Evolutionary conservation across 179 eudicot genomes (phyloP).

Genomic region (Silene noctiflora): DNA sequence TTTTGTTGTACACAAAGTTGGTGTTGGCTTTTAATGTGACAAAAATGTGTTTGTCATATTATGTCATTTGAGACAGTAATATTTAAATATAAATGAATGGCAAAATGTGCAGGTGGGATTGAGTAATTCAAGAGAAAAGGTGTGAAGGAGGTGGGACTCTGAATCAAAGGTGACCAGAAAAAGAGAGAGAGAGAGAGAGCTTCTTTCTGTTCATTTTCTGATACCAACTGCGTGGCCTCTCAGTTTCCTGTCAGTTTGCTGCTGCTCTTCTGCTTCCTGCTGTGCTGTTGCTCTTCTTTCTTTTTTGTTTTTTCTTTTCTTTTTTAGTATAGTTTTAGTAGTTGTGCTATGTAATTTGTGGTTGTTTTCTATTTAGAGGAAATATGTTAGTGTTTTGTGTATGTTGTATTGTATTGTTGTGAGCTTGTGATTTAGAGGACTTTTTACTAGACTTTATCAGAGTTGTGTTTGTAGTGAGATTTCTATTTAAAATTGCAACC

Average conservation of each 20-base stretch:
- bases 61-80: background rate
- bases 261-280: background rate
- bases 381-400: too few species aligned
- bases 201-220: background rate
- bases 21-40: background rate
- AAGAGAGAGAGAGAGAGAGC: background rate
- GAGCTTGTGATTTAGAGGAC: too few species aligned
- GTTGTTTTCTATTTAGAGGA: too few species aligned
- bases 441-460: too few species aligned
- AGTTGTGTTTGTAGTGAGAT: too few species aligned
- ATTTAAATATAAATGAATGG: background rate
- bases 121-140: constrained; percentile 2
- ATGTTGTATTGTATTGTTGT: too few species aligned
- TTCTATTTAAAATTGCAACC: too few species aligned
- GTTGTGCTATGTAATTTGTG: too few species aligned
- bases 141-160: constrained; percentile 6
- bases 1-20: background rate
- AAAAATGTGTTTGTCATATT: background rate
- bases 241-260: background rate
- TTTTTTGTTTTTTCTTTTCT: too few species aligned
- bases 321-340: too few species aligned
- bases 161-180: constrained; percentile 13
- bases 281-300: background rate
- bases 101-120: background rate
- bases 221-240: background rate